These are phyloP conservation scores for Phytophthora uliginosa DNA, from an alignment of 352 stramenopile species.

Conservation along the genomic window DNA sequence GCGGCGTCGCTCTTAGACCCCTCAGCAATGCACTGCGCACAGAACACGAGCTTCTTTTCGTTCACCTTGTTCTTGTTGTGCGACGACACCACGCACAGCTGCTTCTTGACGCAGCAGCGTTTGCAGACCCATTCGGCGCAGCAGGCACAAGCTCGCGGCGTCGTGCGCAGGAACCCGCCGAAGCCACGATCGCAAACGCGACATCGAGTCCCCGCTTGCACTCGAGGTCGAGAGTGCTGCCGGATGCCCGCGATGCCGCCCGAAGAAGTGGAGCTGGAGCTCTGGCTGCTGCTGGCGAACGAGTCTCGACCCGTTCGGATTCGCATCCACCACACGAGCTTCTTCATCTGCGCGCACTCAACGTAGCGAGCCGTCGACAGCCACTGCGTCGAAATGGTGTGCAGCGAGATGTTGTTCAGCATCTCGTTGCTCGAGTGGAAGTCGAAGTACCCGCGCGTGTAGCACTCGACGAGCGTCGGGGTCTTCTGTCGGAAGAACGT, in stretches of 20 bases:
- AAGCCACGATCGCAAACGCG: conserved; percentile 42
- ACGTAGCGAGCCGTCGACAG: conserved; percentile 46
- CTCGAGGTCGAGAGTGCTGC: conserved; percentile 10
- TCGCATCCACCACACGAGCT: conserved; percentile 55
- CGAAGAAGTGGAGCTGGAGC: conserved; percentile 41
- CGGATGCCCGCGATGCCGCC: conserved; percentile 20
- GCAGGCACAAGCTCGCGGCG: conserved; percentile 35
- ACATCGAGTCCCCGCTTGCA: conserved; percentile 32
- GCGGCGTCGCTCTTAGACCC: conserved; percentile 44
- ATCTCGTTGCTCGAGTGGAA: conserved; percentile 51
- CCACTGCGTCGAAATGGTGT: conserved; percentile 56
- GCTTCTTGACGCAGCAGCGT: conserved; percentile 51
- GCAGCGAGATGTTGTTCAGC: conserved; percentile 57
- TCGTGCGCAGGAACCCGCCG: conserved; percentile 39
- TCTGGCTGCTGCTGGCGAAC: conserved; percentile 49
- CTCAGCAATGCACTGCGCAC: conserved; percentile 46
- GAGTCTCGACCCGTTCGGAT: conserved; percentile 47
- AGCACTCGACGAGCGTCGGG: conserved; percentile 48
- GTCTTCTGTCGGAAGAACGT: conserved; percentile 52
- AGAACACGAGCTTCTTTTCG: conserved; percentile 53
- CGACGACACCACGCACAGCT: conserved; percentile 48
- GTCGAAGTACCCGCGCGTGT: conserved; percentile 58
- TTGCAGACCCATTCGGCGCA: conserved; percentile 50
- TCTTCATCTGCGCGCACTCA: conserved; percentile 59
- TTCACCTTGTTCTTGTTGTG: conserved; percentile 49